Percentiles rank a stretch among this genome's conserved stretches.
These are phyloP conservation scores for Camellia sinensis DNA, from an alignment of 148 eudicot species.

Conservation along the genomic window DNA sequence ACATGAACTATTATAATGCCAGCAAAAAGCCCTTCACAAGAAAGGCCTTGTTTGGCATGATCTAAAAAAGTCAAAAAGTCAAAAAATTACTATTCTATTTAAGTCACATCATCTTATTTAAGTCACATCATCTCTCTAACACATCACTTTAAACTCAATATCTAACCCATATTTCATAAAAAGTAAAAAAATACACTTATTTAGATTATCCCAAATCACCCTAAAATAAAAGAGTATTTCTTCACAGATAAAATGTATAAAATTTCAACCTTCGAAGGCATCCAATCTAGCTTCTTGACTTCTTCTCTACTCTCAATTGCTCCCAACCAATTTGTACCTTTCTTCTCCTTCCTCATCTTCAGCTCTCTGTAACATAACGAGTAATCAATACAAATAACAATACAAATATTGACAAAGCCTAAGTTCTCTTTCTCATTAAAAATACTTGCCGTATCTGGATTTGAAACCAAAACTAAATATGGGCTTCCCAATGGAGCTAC, in stretches of 20 bases:
- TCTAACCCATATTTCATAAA: no score
- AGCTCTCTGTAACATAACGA: conserved; percentile 20
- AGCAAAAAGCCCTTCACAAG: background rate
- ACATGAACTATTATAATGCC: conserved; percentile 19
- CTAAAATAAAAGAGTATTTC: background rate
- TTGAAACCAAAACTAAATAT: conserved; percentile 6
- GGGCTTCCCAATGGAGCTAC: conserved; percentile 9
- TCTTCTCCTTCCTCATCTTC: conserved; percentile 6
- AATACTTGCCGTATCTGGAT: background rate
- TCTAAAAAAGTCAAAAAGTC: no score
- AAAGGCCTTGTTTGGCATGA: no score
- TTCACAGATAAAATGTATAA: background rate
- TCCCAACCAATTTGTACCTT: conserved; percentile 18
- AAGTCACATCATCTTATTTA: no score
- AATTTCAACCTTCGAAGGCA: conserved; percentile 36
- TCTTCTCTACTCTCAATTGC: conserved; percentile 26
- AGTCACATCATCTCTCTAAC: no score
- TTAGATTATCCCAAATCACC: no score
- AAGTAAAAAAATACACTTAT: no score
- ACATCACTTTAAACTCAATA: no score
- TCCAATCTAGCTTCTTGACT: conserved; percentile 30
- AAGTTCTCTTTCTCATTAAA: background rate
- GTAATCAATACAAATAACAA: conserved; percentile 1
- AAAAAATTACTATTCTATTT: no score
- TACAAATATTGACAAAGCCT: background rate